Evolutionary conservation across 495 filamentous ascomycete species (phyloP).

Genomic region (Penicillium lividum): DNA sequence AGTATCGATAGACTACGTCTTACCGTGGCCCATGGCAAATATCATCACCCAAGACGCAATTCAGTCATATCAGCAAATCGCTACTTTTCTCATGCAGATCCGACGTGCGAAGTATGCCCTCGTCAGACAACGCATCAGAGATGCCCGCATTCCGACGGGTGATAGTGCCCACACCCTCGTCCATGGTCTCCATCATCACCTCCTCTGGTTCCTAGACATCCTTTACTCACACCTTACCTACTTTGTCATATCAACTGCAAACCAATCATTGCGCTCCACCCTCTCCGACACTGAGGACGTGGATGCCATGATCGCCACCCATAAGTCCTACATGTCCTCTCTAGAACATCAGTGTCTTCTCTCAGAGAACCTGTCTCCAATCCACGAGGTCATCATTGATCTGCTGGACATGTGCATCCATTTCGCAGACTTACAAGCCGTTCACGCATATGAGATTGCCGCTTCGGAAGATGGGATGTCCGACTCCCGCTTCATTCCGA

Average conservation of each 20-base stretch:
- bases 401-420: conserved; percentile 60
- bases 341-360: conserved; percentile 69
- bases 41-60: conserved; percentile 67
- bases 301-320: conserved; percentile 75
- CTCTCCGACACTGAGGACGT: conserved; percentile 69
- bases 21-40: conserved; percentile 87
- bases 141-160: conserved; percentile 10
- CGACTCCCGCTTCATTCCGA: conserved; percentile 8
- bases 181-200: conserved; percentile 66
- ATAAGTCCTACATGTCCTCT: conserved; percentile 60
- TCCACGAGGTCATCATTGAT: conserved; percentile 64
- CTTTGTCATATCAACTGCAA: conserved; percentile 64
- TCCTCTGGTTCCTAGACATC: conserved; percentile 78
- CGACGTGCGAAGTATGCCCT: conserved; percentile 71
- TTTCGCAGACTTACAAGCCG: conserved; percentile 49
- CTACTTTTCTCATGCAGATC: conserved; percentile 75
- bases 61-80: conserved; percentile 64
- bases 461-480: conserved; percentile 12
- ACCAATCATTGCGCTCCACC: conserved; percentile 48
- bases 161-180: conserved; percentile 45
- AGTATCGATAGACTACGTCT: conserved; percentile 60
- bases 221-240: conserved; percentile 74
- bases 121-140: conserved; percentile 52
- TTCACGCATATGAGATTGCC: conserved; percentile 13
- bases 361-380: conserved; percentile 59